Conservation (phyloP, 1,284 basidiomycete genomes). For the Trichosporon asahii region DNA sequence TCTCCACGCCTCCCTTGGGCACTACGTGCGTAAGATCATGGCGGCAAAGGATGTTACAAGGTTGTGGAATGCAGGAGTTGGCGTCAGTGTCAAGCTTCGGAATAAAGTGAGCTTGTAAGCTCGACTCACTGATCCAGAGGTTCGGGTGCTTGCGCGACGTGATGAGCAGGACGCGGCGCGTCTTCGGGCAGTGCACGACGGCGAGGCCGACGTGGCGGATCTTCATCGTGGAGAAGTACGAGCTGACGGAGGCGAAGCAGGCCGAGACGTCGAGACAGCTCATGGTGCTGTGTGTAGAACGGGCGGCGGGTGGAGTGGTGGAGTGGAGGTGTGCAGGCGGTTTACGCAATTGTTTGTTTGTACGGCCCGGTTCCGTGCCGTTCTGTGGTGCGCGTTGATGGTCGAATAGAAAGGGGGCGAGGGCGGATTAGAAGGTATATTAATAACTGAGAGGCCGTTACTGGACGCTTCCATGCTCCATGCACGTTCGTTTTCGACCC, state of each 20-base stretch:
- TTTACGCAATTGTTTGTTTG: not conserved
- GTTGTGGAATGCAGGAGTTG: not conserved
- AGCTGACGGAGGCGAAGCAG: not conserved
- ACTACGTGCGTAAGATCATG: conserved; percentile 31
- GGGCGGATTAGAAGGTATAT: not conserved
- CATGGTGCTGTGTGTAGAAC: not conserved
- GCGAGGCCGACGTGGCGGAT: conserved; percentile 44
- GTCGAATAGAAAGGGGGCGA: not conserved
- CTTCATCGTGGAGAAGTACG: conserved; percentile 15
- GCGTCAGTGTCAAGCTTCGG: not conserved
- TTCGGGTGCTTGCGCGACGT: conserved; percentile 43
- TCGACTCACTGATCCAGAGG: conserved; percentile 48
- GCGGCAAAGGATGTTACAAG: no score
- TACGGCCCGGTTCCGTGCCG: not conserved
- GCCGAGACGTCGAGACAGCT: not conserved
- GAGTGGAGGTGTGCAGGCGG: not conserved
- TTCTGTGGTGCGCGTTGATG: not conserved
- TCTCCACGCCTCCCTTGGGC: conserved; percentile 48
- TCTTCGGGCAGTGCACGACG: conserved; percentile 35
- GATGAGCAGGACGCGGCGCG: conserved; percentile 41
- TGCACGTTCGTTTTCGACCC: not conserved
- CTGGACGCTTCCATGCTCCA: not conserved
- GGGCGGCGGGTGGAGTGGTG: not conserved
- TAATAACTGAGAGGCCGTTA: not conserved
- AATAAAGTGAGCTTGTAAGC: not conserved